Evolutionary conservation across 352 stramenopile genomes (phyloP), one percentile per base, ranked within the genome.

Genomic region (Pythium volutum): DNA sequence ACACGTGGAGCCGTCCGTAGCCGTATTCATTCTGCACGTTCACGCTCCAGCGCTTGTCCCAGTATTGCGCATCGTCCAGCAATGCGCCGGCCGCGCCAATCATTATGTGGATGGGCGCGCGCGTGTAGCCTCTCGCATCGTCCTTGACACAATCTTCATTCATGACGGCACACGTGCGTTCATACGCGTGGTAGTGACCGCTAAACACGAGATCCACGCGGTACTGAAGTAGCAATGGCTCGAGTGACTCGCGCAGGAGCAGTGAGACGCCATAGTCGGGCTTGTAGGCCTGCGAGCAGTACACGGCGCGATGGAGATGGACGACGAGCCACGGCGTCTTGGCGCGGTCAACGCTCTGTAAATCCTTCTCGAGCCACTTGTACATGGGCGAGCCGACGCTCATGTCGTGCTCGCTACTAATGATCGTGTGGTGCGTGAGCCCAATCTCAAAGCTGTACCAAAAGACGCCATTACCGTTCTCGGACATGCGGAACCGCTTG

Each of bases 401-500:
- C 38, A 64, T 55, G 26, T 74, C 55, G 62, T 73, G 69, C 50
- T 76, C 66, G 39, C 60, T 71, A 49, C 59, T 74, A 59, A 57
- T 50, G 12, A 64, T 57, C 33, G 47, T 57, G 46, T 64, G 56
- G 51, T 71, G 64, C 26, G 42, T 59, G 18, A 75, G 42, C 4
- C 58, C 68, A n/a, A 64, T 57, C 25, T 71, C 59, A 12, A 60
- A 56, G 39, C 63, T 72, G 29, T 58, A 75, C 58, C 64, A 75
- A 27, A 74, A 74, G 12, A 70, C 66, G 20, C 57, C n/a, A 54
- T 70, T 71, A 46, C 61, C 55, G 23, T 71, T 69, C 39, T 55
- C 47, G 16, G 70, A 74, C 72, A 86, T 85, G 51, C 59, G 56
- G 77, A 89, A 91, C n/a, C 76, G 72, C 39, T 77, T 81, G 12